phyloP scores from a whole-genome alignment of 805 yeast genomes.

The Pichia californica region DNA sequence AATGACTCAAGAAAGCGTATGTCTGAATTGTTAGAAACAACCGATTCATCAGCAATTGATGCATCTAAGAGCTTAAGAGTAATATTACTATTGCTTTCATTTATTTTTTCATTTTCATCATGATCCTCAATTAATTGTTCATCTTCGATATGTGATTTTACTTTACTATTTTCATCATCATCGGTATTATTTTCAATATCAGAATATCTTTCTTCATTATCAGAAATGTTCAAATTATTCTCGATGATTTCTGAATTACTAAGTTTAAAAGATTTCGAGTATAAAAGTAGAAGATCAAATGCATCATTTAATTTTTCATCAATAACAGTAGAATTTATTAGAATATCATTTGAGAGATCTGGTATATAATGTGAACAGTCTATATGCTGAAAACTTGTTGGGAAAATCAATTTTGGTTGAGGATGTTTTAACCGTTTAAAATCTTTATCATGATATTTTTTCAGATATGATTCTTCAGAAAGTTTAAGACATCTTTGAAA shows the following conservation, averaged over 20 bases:
- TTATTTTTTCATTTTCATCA: not conserved
- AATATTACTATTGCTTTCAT: not conserved
- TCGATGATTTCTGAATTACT: constrained; percentile 2
- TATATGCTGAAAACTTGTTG: constrained; percentile 29
- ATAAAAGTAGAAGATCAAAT: not conserved
- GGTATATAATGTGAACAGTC: constrained; percentile 14
- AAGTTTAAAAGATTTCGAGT: not conserved
- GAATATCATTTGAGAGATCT: not conserved
- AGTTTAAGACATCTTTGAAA: constrained; percentile 25
- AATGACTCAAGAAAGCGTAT: not conserved
- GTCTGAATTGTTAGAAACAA: not conserved
- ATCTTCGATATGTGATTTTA: constrained; percentile 8
- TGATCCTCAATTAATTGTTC: not conserved
- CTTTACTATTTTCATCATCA: not conserved
- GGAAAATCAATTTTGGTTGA: constrained; percentile 11
- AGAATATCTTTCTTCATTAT: too few species aligned
- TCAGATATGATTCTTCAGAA: constrained; percentile 20
- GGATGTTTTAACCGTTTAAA: not conserved
- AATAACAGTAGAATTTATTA: constrained; percentile 1
- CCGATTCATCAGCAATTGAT: constrained; percentile 2
- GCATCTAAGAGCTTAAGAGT: constrained; percentile 7
- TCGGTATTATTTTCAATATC: not conserved
- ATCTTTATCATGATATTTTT: constrained; percentile 5
- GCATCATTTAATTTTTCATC: not conserved
- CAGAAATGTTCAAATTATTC: constrained; percentile 4